A percentile compares a stretch with the other conserved stretches of the same genome.
Evolutionary conservation across 2,329 filamentous ascomycete genomes (phyloP).

Genomic region (Xylaria multiplex): DNA sequence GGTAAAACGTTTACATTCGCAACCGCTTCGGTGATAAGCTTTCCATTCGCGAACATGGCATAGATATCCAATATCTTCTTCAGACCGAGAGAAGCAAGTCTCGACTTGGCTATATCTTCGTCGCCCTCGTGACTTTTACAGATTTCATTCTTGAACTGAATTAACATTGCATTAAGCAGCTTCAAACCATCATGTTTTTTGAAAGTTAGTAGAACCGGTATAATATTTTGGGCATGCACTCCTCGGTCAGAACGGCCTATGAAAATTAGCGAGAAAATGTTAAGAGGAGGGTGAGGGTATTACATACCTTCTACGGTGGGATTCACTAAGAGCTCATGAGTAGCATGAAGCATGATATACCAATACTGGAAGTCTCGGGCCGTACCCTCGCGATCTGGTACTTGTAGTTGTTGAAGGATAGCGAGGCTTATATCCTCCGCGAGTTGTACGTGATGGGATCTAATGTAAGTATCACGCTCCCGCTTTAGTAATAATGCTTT

Average conservation of each 20-base stretch:
- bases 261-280: conserved; percentile 42
- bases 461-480: conserved; percentile 70
- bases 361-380: conserved; percentile 80
- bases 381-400: conserved; percentile 57
- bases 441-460: conserved; percentile 64
- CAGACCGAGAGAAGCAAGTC: conserved; percentile 67
- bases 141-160: conserved; percentile 71
- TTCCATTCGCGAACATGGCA: conserved; percentile 77
- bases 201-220: conserved; percentile 86
- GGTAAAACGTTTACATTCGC: conserved; percentile 61
- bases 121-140: conserved; percentile 51
- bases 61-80: conserved; percentile 89
- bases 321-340: conserved; percentile 83
- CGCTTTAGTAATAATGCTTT: conserved; percentile 82
- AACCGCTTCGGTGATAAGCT: conserved; percentile 80
- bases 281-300: conserved; percentile 23
- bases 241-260: conserved; percentile 59
- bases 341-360: conserved; percentile 80
- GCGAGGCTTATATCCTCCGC: conserved; percentile 76
- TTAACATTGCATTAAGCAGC: conserved; percentile 76
- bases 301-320: conserved; percentile 52
- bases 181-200: conserved; percentile 82
- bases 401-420: conserved; percentile 72
- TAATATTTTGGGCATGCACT: conserved; percentile 66
- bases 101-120: conserved; percentile 59